Evolutionary conservation across 805 yeast species (phyloP), one percentile per base, ranked within the genome.

Genomic region (Myxozyma sirexii): DNA sequence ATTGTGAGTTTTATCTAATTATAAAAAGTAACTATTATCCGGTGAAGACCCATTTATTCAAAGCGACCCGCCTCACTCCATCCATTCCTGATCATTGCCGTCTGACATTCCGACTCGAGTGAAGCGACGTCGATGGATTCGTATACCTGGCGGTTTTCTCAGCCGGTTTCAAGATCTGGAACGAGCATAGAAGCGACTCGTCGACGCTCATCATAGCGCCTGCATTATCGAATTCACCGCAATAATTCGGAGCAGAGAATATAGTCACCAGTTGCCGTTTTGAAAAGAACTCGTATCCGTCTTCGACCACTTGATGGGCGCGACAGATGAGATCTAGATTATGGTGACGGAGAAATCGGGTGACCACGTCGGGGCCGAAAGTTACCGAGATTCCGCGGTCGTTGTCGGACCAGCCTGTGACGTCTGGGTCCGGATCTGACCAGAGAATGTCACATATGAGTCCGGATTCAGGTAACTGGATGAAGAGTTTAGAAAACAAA

Each of bases 181-280:
- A 93, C 17, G 97, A 92, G 56, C 99, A 93, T 70, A 93, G 80
- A 71, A 93, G 82, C 75, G 92, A 86, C 77, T 94, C 98, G 76
- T 94, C 98, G 59, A 93, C 98, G 71, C 96, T 85, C 99, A 93
- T 93, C 98, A 94, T 94, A 42, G 99, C 99, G 72, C 98, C 99
- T 1, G 98, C 97, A 73, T 93, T 93, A 76, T 93, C 99, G 74
- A 93, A 93, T 76, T 94, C 98, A 70, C 99, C 99, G 82, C 98
- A 94, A 55, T 67, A 67, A 77, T 94, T 94, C 69, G 99, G 99
- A 58, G 99, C 99, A 56, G 94, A 86, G 75, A 93, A 93, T 67
- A 93, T 80, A 37, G 99, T 93, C 50, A 93, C 98, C 72, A 93
- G 82, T 76, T 93, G 98, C 72, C 98, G 87, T 75, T 93, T 93